A percentile compares a stretch with the other conserved stretches of the same genome.
Evolutionary conservation across 257 asterid species (phyloP).

Genomic region (Solanum habrochaites): DNA sequence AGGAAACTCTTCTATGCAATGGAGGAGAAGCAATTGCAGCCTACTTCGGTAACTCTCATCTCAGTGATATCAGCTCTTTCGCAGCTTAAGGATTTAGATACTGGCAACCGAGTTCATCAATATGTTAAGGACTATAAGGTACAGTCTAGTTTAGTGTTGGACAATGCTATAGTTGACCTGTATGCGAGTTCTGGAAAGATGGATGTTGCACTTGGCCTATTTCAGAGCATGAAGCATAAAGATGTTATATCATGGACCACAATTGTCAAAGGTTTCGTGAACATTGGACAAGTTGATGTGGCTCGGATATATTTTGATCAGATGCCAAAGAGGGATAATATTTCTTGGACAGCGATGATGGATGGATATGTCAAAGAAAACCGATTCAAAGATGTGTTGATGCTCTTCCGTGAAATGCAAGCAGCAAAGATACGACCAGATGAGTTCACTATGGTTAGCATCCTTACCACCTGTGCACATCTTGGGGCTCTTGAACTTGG

Average conservation of each 20-base stretch:
- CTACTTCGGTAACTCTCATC: constrained; percentile 15
- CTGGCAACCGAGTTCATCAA: constrained; percentile 11
- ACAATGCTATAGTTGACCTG: constrained; percentile 10
- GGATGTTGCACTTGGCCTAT: constrained; percentile 11
- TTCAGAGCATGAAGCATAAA: constrained; percentile 6
- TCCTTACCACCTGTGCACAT: constrained; percentile 20
- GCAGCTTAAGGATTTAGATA: constrained; percentile 14
- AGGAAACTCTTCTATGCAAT: constrained; percentile 4
- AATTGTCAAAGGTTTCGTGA: constrained; percentile 12
- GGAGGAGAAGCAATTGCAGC: constrained; percentile 13
- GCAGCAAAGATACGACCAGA: constrained; percentile 10
- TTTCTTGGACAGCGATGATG: constrained; percentile 23
- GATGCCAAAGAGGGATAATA: constrained; percentile 23
- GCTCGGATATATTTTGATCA: constrained; percentile 16
- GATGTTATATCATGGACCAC: constrained; percentile 24
- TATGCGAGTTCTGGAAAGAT: constrained; percentile 15
- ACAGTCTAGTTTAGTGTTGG: constrained; percentile 6
- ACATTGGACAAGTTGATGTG: constrained; percentile 7
- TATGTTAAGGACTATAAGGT: constrained; percentile 7
- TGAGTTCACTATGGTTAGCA: constrained; percentile 18
- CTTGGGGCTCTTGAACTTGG: constrained; percentile 24
- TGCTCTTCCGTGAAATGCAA: constrained; percentile 25
- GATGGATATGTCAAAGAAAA: constrained; percentile 16
- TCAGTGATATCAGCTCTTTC: constrained; percentile 16
- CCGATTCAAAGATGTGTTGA: constrained; percentile 13